Base-by-base conservation (phyloP, 208 protist genomes). In the Acanthamoeba triangularis region DNA sequence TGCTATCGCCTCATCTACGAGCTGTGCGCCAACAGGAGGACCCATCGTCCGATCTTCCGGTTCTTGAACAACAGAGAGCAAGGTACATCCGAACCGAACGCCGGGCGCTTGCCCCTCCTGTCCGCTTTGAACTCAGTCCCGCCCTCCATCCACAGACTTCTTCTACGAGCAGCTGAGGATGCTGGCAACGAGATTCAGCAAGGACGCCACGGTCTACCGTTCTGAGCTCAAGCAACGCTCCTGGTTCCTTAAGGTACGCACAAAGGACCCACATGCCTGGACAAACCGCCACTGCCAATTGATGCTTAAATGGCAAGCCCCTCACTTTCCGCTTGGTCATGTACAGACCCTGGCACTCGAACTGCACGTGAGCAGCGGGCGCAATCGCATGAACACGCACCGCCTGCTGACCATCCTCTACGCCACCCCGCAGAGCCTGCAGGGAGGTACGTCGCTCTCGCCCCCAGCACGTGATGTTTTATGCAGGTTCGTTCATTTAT, bases 1-100 rank as follows among this genome's bases (percentile, higher is more conserved):
- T 93, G 87, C 87, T 93, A 93, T n/a, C 35, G 76, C 16, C 63
- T 93, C 61, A 76, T 93, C 63, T 93, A 78, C 28, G 61, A 56
- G 33, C 87, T 93, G 23, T 93, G 87, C 63, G 56, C 87, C 41
- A 69, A 76, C 63, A 69, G 52, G 35, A 44, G 37, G 25, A 44
- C 54, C 10, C 76, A 44, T 33, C 30, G 35, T 20, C 87, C 87
- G 7, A 28, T 93, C 63, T 33, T 93, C 30, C 87, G 87, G 20
- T 93, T 78, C 87, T 28, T 93, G 35, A 69, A 41, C 61, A 93
- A 76, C 61, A 0, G 87, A 10, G 56, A 69, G 25, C 87, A 93
- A 41, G 76, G 76, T 84, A 84, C 41, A 14, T 0, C 5, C 37
- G 13, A 18, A 18, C 30, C 1, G 28, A 76, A 28, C 14, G 30